Conservation (phyloP, 2,329 filamentous ascomycete species). For the Ploettnerulaceae sp. region DNA sequence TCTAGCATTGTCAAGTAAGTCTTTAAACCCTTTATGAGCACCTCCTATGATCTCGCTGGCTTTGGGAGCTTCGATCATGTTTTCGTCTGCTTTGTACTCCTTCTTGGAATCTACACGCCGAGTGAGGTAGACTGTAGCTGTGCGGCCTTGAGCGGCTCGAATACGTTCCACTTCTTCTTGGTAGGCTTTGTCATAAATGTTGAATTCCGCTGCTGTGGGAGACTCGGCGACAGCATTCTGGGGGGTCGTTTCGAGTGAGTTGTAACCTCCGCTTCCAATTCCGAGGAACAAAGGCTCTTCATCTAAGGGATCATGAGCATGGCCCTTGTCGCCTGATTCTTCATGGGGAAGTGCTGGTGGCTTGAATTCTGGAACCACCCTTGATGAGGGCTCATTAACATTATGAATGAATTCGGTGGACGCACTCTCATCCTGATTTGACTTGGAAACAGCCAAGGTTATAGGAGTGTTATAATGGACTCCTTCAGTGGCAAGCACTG, state of each 20-base stretch:
- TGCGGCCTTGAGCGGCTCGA: slow-evolving; percentile 41
- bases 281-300: slow-evolving; percentile 64
- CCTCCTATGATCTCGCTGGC: slow-evolving; percentile 14
- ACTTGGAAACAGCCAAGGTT: slow-evolving; percentile 16
- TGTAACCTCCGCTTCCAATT: slow-evolving; percentile 62
- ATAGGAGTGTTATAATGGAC: slow-evolving; percentile 42
- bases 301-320: slow-evolving; percentile 59
- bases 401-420: background rate
- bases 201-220: slow-evolving; percentile 75
- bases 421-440: background rate
- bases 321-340: slow-evolving; percentile 46
- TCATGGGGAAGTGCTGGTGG: slow-evolving; percentile 17
- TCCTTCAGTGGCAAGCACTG: slow-evolving; percentile 47
- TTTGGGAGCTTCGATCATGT: slow-evolving; percentile 28
- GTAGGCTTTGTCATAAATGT: slow-evolving; percentile 87
- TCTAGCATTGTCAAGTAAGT: slow-evolving; percentile 30
- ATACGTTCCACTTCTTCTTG: slow-evolving; percentile 76
- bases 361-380: background rate
- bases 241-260: slow-evolving; percentile 33
- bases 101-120: slow-evolving; percentile 43
- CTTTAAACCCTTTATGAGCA: slow-evolving; percentile 29
- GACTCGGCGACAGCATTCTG: slow-evolving; percentile 69
- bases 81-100: slow-evolving; percentile 31
- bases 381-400: background rate
- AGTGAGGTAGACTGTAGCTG: slow-evolving; percentile 54